Evolutionary conservation across 306 rosid species (phyloP).

Genomic region (Luffa acutangula): DNA sequence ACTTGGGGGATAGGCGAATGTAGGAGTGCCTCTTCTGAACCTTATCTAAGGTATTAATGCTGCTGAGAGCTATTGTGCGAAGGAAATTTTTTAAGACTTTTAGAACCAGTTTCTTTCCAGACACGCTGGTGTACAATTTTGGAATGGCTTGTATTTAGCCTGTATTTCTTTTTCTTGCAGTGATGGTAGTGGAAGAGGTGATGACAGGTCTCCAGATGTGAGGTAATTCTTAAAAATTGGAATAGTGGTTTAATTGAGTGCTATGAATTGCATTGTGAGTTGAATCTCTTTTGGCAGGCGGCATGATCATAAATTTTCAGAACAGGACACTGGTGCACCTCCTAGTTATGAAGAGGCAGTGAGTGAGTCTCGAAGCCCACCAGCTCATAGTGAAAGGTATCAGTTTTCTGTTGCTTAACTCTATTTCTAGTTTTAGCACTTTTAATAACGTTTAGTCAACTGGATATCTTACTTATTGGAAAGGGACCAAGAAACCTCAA

Average conservation of each 20-base stretch:
- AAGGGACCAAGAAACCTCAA: constrained; percentile 60
- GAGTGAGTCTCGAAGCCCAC: constrained; percentile 72
- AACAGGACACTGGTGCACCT: constrained; percentile 66
- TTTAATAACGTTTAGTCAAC: background rate
- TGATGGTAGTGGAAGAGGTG: constrained; percentile 63
- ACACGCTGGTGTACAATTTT: background rate
- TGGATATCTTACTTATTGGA: constrained; percentile 1
- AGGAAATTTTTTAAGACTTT: background rate
- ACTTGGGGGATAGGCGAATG: background rate
- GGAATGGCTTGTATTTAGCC: background rate
- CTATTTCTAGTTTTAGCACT: background rate
- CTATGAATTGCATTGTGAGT: background rate
- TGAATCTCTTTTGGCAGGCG: constrained; percentile 24
- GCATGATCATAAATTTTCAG: constrained; percentile 66
- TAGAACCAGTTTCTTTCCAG: background rate
- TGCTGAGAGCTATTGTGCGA: background rate
- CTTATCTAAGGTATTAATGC: background rate
- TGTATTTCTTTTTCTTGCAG: constrained; percentile 17
- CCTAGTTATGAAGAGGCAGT: constrained; percentile 92
- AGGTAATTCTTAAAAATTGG: constrained; percentile 31
- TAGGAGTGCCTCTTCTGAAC: background rate
- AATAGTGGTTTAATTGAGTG: background rate
- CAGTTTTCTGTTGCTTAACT: background rate
- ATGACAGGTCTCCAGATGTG: constrained; percentile 69
- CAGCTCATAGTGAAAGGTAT: constrained; percentile 56